Base-by-base conservation (phyloP, 1,284 basidiomycete genomes). In the Marasmius oreades region DNA sequence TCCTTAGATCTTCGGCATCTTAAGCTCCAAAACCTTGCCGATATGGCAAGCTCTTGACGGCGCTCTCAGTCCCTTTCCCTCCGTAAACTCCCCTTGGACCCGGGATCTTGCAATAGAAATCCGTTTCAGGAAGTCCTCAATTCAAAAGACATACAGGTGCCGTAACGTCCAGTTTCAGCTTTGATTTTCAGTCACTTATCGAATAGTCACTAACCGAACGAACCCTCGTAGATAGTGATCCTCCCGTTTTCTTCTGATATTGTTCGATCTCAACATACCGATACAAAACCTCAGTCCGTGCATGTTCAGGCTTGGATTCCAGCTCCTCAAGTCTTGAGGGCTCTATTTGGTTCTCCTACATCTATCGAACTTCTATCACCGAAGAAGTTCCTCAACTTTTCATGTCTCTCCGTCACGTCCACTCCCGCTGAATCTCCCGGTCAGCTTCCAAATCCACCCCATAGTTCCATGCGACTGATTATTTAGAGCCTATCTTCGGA, bases 1-100 rank as follows among this genome's bases (percentile, higher is more conserved):
- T 53, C 53, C 50, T 57, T 51, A 48, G 56, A 57, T 57, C 50
- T 43, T 58, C 57, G 57, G 57, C 57, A 58, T 50, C 51, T 42
- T 57, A 37, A 42, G 24, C 43, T 20, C n/a, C 20, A 47, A 12
- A 36, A 22, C 23, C 26, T 48, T 46, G 45, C 45, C 45, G 45
- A 46, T 46, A 24, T 46, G 23, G 26, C 45, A 42, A 42, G 16
- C n/a, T 42, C 7, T 42, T 20, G 39, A 42, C 39, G 39, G 39
- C 39, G 16, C 37, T 42, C 39, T n/a, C 39, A 42, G 39, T 42
- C n/a, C 39, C 39, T 42, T 42, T 42, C 16, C 20, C n/a, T 42
- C 39, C 20, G 20, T 42, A 18, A 42, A 42, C n/a, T 42, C 5
- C 20, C 20, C 39, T 18, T 42, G 39, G n/a, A 16, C 39, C n/a